These are phyloP conservation scores for Zalaria sp. DNA, from an alignment of 2,329 filamentous ascomycete species.

Conservation along the genomic window DNA sequence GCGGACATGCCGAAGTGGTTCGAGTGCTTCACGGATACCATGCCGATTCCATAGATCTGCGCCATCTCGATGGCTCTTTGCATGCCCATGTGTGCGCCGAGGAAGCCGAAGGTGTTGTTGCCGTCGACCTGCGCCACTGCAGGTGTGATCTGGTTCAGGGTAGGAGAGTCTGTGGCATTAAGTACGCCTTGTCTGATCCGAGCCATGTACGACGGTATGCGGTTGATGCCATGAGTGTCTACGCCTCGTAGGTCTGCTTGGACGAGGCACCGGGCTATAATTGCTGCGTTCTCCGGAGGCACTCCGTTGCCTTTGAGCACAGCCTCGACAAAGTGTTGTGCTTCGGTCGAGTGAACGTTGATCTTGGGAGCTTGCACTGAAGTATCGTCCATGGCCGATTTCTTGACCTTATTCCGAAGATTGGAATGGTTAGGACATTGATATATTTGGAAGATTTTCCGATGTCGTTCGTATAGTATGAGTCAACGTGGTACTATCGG, in stretches of 20 bases:
- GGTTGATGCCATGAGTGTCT: slow-evolving; percentile 63
- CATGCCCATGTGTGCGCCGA: slow-evolving; percentile 53
- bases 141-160: slow-evolving; percentile 47
- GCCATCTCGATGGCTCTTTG: slow-evolving; percentile 51
- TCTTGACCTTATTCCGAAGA: no score
- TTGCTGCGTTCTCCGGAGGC: slow-evolving; percentile 39
- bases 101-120: slow-evolving; percentile 59
- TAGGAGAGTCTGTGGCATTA: slow-evolving; percentile 42
- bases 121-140: slow-evolving; percentile 54
- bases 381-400: not conserved
- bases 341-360: slow-evolving; percentile 12
- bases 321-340: slow-evolving; percentile 31
- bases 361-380: slow-evolving; percentile 43
- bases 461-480: no score
- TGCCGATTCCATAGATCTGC: slow-evolving; percentile 51
- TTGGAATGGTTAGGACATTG: no score
- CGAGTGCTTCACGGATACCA: slow-evolving; percentile 58
- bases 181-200: slow-evolving; percentile 56
- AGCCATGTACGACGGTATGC: slow-evolving; percentile 61
- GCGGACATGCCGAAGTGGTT: slow-evolving; percentile 75
- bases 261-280: slow-evolving; percentile 51
- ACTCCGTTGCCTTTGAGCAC: slow-evolving; percentile 48
- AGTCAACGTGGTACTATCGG: no score
- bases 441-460: no score
- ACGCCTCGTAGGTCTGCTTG: slow-evolving; percentile 62